phyloP scores from a whole-genome alignment of 805 yeast genomes.

The Wickerhamiella brachini region DNA sequence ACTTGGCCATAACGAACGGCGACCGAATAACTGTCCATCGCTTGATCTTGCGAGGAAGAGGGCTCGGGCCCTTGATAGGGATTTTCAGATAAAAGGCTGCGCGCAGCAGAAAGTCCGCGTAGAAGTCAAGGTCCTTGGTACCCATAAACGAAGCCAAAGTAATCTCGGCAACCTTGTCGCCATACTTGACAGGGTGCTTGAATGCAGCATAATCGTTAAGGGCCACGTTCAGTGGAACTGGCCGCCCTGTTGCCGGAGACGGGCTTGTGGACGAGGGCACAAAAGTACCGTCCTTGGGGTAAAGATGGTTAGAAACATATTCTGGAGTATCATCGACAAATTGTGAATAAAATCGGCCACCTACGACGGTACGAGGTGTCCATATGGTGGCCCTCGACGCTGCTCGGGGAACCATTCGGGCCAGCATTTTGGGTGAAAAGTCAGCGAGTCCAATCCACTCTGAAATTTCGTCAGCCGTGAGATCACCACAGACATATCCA shows the following conservation, averaged over 20 bases:
- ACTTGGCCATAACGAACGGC: slow-evolving; percentile 87
- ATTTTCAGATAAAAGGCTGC: slow-evolving; percentile 83
- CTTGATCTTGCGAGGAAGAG: slow-evolving; percentile 56
- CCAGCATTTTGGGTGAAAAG: background rate
- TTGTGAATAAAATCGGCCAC: slow-evolving; percentile 6
- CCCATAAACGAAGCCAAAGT: slow-evolving; percentile 55
- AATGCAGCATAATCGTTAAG: slow-evolving; percentile 72
- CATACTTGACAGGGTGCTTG: slow-evolving; percentile 49
- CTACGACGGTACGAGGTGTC: background rate
- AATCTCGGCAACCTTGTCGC: slow-evolving; percentile 66
- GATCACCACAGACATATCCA: no score
- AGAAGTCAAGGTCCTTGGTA: slow-evolving; percentile 54
- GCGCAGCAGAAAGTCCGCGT: slow-evolving; percentile 74
- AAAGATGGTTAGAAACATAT: slow-evolving; percentile 9
- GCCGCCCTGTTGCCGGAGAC: slow-evolving; percentile 23
- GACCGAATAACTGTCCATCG: slow-evolving; percentile 89
- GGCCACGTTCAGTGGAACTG: slow-evolving; percentile 76
- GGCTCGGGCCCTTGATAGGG: slow-evolving; percentile 65
- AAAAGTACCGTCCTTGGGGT: slow-evolving; percentile 13
- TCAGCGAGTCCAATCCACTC: background rate
- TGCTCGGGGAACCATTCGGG: background rate
- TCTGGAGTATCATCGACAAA: slow-evolving; percentile 7
- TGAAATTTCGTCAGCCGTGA: background rate
- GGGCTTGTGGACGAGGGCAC: slow-evolving; percentile 12
- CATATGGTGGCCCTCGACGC: background rate